A percentile compares a stretch with the other conserved stretches of the same genome.
These are phyloP conservation scores for Suillus spraguei DNA, from an alignment of 768 basidiomycete species.

Conservation along the genomic window DNA sequence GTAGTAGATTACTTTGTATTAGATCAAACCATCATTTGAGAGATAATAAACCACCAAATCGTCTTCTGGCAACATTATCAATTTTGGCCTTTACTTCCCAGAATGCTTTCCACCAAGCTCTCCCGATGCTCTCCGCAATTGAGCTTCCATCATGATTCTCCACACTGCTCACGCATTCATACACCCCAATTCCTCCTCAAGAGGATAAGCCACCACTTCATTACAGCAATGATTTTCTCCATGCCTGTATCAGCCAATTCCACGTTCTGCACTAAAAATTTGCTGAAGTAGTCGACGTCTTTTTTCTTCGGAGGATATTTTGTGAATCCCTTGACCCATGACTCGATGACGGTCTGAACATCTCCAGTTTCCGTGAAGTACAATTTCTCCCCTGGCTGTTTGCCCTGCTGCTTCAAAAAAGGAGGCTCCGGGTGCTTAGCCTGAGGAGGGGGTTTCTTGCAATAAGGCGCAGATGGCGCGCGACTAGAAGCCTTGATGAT, in stretches of 20 bases:
- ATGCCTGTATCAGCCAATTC: conserved; percentile 69
- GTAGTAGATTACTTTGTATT: background rate
- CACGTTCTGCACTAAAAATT: conserved; percentile 70
- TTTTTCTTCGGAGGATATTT: conserved; percentile 65
- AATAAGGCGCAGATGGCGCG: conserved; percentile 40
- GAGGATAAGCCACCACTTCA: conserved; percentile 84
- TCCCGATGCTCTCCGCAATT: conserved; percentile 50
- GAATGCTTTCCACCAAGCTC: conserved; percentile 85
- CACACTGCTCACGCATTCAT: conserved; percentile 43
- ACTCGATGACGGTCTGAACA: conserved; percentile 68
- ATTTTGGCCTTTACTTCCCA: conserved; percentile 66
- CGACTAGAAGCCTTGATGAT: conserved; percentile 47
- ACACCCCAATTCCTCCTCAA: conserved; percentile 62
- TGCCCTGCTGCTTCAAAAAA: conserved; percentile 57
- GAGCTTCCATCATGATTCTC: conserved; percentile 28
- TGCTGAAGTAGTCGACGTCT: conserved; percentile 77
- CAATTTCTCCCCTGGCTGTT: conserved; percentile 53
- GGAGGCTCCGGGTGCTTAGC: conserved; percentile 55
- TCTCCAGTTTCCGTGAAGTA: conserved; percentile 68
- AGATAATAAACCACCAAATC: conserved; percentile 73
- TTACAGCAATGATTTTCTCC: conserved; percentile 66
- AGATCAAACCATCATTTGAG: conserved; percentile 45
- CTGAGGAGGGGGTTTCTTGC: conserved; percentile 55
- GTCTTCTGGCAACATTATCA: conserved; percentile 62
- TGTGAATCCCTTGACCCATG: conserved; percentile 72